Percentiles rank a stretch among this genome's conserved stretches.
Conservation (phyloP, 192 early-diverging fungal species). For the Polychytrium aggregatum region DNA sequence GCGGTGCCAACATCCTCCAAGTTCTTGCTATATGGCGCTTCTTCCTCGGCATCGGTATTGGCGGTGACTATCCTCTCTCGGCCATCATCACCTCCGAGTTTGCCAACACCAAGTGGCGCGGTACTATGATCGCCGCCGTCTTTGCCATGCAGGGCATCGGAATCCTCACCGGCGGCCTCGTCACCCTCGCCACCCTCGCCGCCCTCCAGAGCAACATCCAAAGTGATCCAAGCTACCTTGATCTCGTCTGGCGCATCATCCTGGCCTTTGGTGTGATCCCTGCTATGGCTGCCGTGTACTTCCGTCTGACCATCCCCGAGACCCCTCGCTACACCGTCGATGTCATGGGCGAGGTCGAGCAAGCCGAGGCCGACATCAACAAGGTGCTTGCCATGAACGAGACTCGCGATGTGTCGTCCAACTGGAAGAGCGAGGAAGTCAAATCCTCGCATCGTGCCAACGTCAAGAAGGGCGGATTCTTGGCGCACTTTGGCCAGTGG, state of each 20-base stretch:
- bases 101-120: no score
- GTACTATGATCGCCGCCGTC: no score
- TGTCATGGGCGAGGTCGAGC: slow-evolving; percentile 59
- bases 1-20: slow-evolving; percentile 49
- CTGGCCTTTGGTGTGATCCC: no score
- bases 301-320: no score
- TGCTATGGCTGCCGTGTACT: slow-evolving; percentile 75
- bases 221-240: slow-evolving; percentile 45
- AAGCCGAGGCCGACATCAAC: slow-evolving; percentile 22
- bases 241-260: slow-evolving; percentile 87
- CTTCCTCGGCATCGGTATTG: no score
- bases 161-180: no score
- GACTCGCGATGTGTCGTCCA: no score
- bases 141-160: no score
- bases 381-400: slow-evolving; percentile 16
- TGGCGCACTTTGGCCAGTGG: slow-evolving; percentile 64
- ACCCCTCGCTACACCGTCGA: no score
- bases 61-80: no score
- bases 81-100: no score
- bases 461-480: slow-evolving; percentile 16
- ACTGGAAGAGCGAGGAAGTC: slow-evolving; percentile 7
- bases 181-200: no score
- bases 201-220: slow-evolving; percentile 60
- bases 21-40: slow-evolving; percentile 81
- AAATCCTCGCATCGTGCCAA: slow-evolving; percentile 3